Evolutionary conservation across 306 rosid genomes (phyloP), one percentile per base, ranked within the genome.

Genomic region (Styphnolobium japonicum): DNA sequence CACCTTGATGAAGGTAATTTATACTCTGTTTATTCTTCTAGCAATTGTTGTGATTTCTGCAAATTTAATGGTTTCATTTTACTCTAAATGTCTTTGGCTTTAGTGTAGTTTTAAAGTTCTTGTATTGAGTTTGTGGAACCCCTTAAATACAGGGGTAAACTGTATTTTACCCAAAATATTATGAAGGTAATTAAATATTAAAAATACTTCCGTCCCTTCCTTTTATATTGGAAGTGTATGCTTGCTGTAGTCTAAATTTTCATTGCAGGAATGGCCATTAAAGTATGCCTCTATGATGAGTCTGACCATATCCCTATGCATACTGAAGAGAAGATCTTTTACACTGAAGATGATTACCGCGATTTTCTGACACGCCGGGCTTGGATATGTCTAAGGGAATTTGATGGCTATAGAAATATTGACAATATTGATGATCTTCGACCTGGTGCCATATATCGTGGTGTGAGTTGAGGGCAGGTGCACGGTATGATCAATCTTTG

Each of bases 341-440:
- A 92, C 87, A 87, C 90, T 1, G 98, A 94, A 85, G 97, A 91
- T 5, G 98, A 94, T 81, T 94, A 86, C 79, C 97, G 88, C 12
- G 94, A 92, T 39, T 94, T 91, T 78, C 84, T 94, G 77, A 66
- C 89, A 10, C 97, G 94, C 16, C 90, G 95, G 27, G 91, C 87
- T 58, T 94, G 97, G 98, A 78, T 92, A 27, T 48, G 87, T 79
- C 90, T 94, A 8, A 83, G 95, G 86, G 98, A 92, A 84, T 85
- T 89, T 75, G 93, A 92, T 14, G 89, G 91, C 58, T 94, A 92
- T 65, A 89, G 94, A 85, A 89, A 85, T 81, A 91, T 92, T 19
- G 97, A 92, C 53, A 92, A 88, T 62, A 85, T 94, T 93, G 98
- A 92, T 81, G 97, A 94, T 82, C 97, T 94, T 75, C 92, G 93